These are phyloP conservation scores for Elasticomyces elasticus DNA, from an alignment of 495 filamentous ascomycete genomes.

Conservation along the genomic window DNA sequence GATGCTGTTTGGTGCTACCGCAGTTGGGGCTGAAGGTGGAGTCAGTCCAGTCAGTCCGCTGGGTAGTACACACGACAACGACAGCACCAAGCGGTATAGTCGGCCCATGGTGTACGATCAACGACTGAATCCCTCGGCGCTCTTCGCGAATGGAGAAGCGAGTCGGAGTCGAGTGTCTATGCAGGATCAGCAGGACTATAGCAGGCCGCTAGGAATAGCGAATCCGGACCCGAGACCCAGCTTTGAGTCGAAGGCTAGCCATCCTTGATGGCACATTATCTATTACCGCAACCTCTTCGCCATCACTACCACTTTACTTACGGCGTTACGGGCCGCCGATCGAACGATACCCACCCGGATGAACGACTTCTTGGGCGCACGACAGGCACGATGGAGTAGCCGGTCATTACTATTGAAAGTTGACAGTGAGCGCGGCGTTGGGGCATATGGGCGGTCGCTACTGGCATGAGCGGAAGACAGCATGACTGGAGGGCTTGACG, in stretches of 20 bases:
- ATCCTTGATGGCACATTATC: too few relatives aligned
- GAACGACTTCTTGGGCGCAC: too few relatives aligned
- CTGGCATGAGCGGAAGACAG: not conserved
- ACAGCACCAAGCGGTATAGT: conserved; percentile 7
- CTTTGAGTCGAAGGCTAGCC: conserved; percentile 1
- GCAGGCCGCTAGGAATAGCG: conserved; percentile 2
- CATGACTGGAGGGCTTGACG: too few relatives aligned
- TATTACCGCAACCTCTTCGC: too few relatives aligned
- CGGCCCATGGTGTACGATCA: conserved; percentile 22
- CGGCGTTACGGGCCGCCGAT: too few relatives aligned
- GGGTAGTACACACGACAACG: conserved; percentile 3
- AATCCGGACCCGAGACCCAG: not conserved
- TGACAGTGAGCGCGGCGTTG: not conserved
- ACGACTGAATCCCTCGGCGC: conserved; percentile 21
- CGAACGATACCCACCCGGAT: too few relatives aligned
- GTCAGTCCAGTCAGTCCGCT: conserved; percentile 17
- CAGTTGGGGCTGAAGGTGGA: not conserved
- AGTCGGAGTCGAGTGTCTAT: conserved; percentile 22
- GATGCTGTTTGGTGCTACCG: conserved; percentile 10
- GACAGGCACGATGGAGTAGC: too few relatives aligned
- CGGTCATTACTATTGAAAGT: too few relatives aligned
- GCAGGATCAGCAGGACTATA: conserved; percentile 23
- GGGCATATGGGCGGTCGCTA: not conserved
- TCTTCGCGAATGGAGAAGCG: conserved; percentile 16
- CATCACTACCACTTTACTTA: too few relatives aligned